phyloP scores from a whole-genome alignment of 2,329 filamentous ascomycete genomes.

The Penicillium sp. region DNA sequence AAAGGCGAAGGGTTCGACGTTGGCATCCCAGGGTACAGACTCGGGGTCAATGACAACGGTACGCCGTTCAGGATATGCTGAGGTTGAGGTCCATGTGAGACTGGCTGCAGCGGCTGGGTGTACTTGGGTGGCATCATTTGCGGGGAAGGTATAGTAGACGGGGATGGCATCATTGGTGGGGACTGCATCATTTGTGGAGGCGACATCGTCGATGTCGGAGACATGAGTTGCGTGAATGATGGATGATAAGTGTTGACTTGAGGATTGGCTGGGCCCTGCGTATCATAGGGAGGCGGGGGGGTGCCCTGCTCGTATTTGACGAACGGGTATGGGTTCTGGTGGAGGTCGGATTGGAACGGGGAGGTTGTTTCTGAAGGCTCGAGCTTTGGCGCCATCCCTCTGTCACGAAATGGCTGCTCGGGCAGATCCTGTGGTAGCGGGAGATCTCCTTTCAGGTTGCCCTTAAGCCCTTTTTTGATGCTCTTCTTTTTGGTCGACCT shows the following conservation, averaged over 20 bases:
- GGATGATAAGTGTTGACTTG: conserved; percentile 15
- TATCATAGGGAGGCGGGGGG: not conserved
- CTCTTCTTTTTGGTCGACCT: conserved; percentile 33
- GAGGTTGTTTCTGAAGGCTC: conserved; percentile 14
- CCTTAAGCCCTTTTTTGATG: conserved; percentile 23
- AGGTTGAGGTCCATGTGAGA: conserved; percentile 6
- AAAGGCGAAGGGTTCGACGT: not conserved
- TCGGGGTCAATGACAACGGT: not conserved
- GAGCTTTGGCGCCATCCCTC: conserved; percentile 8
- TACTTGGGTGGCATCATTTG: conserved; percentile 8
- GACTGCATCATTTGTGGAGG: too few relatives aligned
- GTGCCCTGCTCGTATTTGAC: conserved; percentile 26
- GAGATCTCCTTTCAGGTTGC: conserved; percentile 18
- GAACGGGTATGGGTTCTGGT: conserved; percentile 18
- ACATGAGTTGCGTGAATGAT: not conserved
- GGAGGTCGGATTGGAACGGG: conserved; percentile 7
- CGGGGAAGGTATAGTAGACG: not conserved
- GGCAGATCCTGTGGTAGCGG: not conserved
- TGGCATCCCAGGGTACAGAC: not conserved
- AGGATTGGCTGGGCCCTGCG: conserved; percentile 3
- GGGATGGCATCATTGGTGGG: too few relatives aligned
- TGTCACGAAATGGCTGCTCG: not conserved
- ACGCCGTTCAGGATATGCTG: not conserved
- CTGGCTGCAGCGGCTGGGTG: not conserved
- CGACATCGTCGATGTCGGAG: not conserved